A percentile compares a stretch with the other conserved stretches of the same genome.
Evolutionary conservation across 257 asterid species (phyloP).

Genomic region (Voacanga thouarsii): DNA sequence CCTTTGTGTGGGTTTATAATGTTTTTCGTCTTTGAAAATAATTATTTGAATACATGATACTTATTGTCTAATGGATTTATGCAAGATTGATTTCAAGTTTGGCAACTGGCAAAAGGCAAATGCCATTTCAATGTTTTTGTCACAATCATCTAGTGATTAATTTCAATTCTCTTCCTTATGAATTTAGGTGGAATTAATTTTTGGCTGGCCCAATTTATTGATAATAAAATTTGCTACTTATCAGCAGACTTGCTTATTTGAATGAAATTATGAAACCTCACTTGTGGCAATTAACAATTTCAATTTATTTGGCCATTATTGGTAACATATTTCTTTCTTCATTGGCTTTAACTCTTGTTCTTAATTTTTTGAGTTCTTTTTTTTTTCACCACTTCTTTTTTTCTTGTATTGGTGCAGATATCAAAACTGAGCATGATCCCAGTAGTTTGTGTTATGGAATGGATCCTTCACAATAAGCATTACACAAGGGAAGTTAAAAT

Average conservation of each 20-base stretch:
- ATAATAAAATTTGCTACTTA: neutral
- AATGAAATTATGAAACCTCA: neutral
- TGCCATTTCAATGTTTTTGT: neutral
- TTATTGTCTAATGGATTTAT: too few species aligned
- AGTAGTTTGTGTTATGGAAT: slow-evolving; percentile 90
- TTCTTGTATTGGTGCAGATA: slow-evolving; percentile 48
- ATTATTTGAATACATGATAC: neutral
- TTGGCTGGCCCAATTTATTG: neutral
- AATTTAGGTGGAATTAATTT: neutral
- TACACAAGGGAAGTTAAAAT: slow-evolving; percentile 78
- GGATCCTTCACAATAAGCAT: slow-evolving; percentile 84
- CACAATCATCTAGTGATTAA: neutral
- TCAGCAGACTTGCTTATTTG: neutral
- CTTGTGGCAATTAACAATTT: neutral
- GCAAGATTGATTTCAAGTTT: neutral
- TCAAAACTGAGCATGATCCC: slow-evolving; percentile 99
- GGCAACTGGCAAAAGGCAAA: neutral
- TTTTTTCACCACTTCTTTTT: neutral
- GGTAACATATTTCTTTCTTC: neutral
- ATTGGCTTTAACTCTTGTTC: neutral
- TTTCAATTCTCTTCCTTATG: neutral
- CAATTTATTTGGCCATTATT: too few species aligned
- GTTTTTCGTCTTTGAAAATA: neutral
- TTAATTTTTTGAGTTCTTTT: neutral
- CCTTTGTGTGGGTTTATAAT: neutral